Conservation (phyloP, 495 filamentous ascomycete genomes). For the Viridothelium virens region DNA sequence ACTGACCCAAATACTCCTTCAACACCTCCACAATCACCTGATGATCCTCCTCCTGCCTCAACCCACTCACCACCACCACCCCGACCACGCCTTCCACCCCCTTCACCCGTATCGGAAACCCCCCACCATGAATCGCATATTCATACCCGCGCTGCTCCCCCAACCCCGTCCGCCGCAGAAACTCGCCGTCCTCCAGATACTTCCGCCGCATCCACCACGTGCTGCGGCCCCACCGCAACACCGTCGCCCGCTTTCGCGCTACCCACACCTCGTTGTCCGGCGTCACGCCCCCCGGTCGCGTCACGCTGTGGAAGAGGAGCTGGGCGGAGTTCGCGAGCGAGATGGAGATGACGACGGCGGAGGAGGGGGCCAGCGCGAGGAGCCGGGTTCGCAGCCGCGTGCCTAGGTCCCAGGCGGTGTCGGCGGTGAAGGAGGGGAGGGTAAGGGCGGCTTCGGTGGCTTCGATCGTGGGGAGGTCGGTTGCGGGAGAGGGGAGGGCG, state of each 20-base stretch:
- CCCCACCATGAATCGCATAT: slow-evolving; percentile 72
- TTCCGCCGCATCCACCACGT: slow-evolving; percentile 61
- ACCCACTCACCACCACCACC: slow-evolving; percentile 65
- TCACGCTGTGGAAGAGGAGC: slow-evolving; percentile 53
- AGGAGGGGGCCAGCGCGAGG: slow-evolving; percentile 44
- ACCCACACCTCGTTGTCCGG: slow-evolving; percentile 44
- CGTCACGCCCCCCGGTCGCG: slow-evolving; percentile 49
- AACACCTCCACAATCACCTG: slow-evolving; percentile 61
- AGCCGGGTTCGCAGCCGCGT: slow-evolving; percentile 55
- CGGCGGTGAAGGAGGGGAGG: slow-evolving; percentile 55
- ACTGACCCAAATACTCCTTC: slow-evolving; percentile 32
- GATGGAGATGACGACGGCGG: slow-evolving; percentile 61
- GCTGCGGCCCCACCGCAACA: slow-evolving; percentile 59
- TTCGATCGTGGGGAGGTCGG: slow-evolving; percentile 40
- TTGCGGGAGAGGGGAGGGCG: slow-evolving; percentile 19
- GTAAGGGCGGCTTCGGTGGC: slow-evolving; percentile 46
- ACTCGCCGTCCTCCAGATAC: slow-evolving; percentile 46
- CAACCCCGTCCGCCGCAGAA: slow-evolving; percentile 51
- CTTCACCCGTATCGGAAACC: slow-evolving; percentile 57
- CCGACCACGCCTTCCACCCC: slow-evolving; percentile 66
- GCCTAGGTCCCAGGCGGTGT: slow-evolving; percentile 61
- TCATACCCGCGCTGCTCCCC: slow-evolving; percentile 46
- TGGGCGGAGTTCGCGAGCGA: slow-evolving; percentile 49
- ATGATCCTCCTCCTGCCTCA: slow-evolving; percentile 74
- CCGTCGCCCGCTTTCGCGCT: slow-evolving; percentile 56